phyloP scores from a whole-genome alignment of 495 filamentous ascomycete species.

The Delitschia confertaspora region DNA sequence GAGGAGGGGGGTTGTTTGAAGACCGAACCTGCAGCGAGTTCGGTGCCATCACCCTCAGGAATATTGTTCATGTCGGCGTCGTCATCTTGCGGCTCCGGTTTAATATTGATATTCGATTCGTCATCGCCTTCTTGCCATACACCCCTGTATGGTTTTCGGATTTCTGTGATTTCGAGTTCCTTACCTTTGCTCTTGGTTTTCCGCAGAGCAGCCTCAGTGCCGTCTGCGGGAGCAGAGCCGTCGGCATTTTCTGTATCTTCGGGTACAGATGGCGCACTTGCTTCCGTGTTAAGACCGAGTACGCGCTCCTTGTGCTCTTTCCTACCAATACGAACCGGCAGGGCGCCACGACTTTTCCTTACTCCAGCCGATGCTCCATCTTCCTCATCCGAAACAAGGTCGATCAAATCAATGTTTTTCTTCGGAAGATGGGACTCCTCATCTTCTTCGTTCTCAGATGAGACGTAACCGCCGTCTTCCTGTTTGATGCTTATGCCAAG shows the following conservation, averaged over 20 bases:
- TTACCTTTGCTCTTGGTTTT: conserved; percentile 31
- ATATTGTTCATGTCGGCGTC: conserved; percentile 9
- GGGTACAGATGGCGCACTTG: too few relatives aligned
- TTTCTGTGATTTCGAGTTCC: conserved; percentile 33
- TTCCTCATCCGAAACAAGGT: conserved; percentile 32
- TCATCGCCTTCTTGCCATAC: conserved; percentile 36
- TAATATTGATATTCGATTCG: conserved; percentile 32
- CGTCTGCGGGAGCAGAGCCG: conserved; percentile 11
- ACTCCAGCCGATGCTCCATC: conserved; percentile 3
- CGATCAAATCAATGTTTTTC: conserved; percentile 30
- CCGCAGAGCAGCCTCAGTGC: conserved; percentile 7
- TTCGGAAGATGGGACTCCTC: conserved; percentile 23
- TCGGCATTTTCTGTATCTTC: conserved; percentile 32
- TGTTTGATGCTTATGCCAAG: conserved; percentile 16
- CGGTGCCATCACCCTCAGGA: conserved; percentile 1
- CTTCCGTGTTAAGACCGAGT: conserved; percentile 45
- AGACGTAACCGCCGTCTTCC: conserved; percentile 33
- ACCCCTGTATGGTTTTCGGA: conserved; percentile 29
- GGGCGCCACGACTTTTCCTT: conserved; percentile 3
- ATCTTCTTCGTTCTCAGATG: conserved; percentile 30
- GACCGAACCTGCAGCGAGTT: not conserved
- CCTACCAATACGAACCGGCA: conserved; percentile 46
- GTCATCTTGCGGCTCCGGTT: conserved; percentile 31
- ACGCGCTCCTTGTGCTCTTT: conserved; percentile 46
- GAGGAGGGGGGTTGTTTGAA: conserved; percentile 15